phyloP scores from a whole-genome alignment of 2,329 filamentous ascomycete species.

The Hymenoscyphus scutula region DNA sequence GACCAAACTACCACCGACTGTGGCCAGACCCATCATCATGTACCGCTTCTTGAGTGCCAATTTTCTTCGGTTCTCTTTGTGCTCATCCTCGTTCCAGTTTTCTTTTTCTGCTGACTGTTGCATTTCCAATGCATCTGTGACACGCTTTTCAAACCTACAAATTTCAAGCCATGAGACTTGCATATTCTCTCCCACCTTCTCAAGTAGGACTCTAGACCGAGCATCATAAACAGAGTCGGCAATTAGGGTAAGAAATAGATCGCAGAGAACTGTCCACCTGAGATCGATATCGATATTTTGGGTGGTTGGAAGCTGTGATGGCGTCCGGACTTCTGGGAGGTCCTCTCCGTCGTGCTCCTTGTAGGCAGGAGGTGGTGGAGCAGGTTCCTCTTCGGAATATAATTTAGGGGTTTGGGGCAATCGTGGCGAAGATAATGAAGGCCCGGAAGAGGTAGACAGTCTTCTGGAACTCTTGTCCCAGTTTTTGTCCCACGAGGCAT shows the following conservation, averaged over 20 bases:
- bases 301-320: conserved; percentile 76
- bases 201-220: conserved; percentile 79
- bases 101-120: conserved; percentile 92
- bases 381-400: conserved; percentile 44
- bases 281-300: conserved; percentile 92
- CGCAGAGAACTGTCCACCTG: conserved; percentile 94
- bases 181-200: conserved; percentile 76
- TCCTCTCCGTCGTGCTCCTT: conserved; percentile 65
- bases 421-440: conserved; percentile 22
- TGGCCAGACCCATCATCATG: conserved; percentile 94
- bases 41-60: conserved; percentile 77
- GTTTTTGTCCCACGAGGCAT: not conserved
- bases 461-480: conserved; percentile 34
- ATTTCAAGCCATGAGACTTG: conserved; percentile 89
- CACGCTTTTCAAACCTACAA: conserved; percentile 92
- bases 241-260: conserved; percentile 92
- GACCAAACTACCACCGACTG: conserved; percentile 89
- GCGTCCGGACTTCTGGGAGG: conserved; percentile 75
- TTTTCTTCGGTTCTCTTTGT: conserved; percentile 84
- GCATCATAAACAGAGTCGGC: conserved; percentile 93
- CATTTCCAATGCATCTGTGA: conserved; percentile 97
- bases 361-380: conserved; percentile 57
- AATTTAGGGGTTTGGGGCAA: conserved; percentile 16
- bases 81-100: conserved; percentile 95
- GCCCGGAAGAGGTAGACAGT: conserved; percentile 31